Evolutionary conservation across 805 yeast species (phyloP), one percentile per base, ranked within the genome.

Genomic region (Candida bentonensis): DNA sequence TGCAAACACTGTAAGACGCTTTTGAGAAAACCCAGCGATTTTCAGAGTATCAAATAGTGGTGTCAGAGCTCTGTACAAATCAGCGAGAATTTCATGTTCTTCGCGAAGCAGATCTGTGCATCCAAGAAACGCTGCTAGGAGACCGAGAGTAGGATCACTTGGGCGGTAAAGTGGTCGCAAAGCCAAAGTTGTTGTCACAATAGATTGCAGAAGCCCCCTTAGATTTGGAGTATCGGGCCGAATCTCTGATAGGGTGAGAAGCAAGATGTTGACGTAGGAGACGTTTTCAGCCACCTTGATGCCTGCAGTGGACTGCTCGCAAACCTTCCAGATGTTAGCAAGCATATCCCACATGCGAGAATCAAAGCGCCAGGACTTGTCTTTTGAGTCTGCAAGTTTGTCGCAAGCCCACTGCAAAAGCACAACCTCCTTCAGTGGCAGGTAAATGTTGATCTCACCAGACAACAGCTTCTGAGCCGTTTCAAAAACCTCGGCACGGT

Each of bases 321-420:
- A 30, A 9, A 13, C 20, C n/a, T 9, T 17, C 36, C 36, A 30
- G 11, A n/a, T 5, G 17, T 30, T 17, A 15, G 7, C 13, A 4
- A 30, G 7, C 17, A 30, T 9, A 11, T 30, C 36, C 36, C 36
- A 30, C 36, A 30, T 30, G 5, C n/a, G 36, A 9, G 20, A n/a
- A n/a, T n/a, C 17, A 4, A 30, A 5, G 7, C 36, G 7, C 36
- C 36, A 30, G 11, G 5, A 5, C 17, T 9, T 4, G 20, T 30
- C 36, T 30, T 30, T 30, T 13, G 11, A 5, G 17, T 30, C 36
- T 15, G 36, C 7, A 7, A 30, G 20, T 17, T 30, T 30, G 17
- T 30, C 36, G 7, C 7, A 17, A 13, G 20, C 36, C 60, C 59
- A 58, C 20, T 59, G 63, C 36, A 59, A 33, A 9, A 59, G 41